Evolutionary conservation across 495 filamentous ascomycete genomes (phyloP), one percentile per base, ranked within the genome.

Genomic region (Penicillium turbatum): DNA sequence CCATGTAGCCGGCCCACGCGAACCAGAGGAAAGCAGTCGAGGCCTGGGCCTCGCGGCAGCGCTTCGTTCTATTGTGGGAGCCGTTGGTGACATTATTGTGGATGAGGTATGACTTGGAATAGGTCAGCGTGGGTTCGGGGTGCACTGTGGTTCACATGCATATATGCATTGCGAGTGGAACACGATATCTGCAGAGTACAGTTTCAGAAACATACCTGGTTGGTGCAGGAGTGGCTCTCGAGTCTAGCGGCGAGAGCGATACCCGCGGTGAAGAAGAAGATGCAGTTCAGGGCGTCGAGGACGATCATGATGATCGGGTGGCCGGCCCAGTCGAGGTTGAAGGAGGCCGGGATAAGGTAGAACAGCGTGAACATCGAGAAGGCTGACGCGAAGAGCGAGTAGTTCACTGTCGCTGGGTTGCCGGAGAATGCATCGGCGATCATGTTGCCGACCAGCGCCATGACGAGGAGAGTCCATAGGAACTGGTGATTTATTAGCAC

Each of bases 21-120:
- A 89, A 87, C 82, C 82, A 89, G 54, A 88, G 75, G 76, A 89
- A 89, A 0, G 86, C 85, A 31, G 68, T 75, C 5, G 78, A 72
- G 5, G 86, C 86, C 70, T 89, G 84, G 8, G 83, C 81, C 64
- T 89, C 85, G 36, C 73, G 83, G 69, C 86, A 89, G 58, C 84
- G 78, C 69, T 83, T 82, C 10, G 52, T 24, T 21, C 58, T 69
- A 63, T 85, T 66, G 54, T 50, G 12, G 0, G 82, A 76, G 61
- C 84, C 82, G 57, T 82, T 80, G 54, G 80, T 84, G 61, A 87
- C 76, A 42, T 68, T 62, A 69, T 88, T 89, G 63, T 51, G 65
- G 19, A 37, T 21, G 19, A 77, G 71, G 70, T 88, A 89, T n/a
- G n/a, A 5, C 30, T 10, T 63, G 31, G 1, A 1, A 19, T 16